phyloP scores from a whole-genome alignment of 345 rosid species.

The Salix exigua region DNA sequence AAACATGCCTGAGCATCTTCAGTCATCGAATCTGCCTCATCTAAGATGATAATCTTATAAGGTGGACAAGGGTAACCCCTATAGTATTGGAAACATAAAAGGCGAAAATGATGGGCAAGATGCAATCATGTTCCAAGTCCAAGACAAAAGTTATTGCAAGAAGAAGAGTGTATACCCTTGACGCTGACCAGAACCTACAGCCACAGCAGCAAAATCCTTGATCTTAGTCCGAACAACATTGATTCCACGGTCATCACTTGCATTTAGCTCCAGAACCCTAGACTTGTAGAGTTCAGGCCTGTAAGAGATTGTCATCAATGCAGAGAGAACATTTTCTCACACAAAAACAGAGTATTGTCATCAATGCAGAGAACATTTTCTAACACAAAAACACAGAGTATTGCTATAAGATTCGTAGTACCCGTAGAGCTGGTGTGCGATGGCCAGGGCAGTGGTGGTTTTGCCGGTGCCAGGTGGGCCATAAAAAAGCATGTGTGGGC shows the following conservation, averaged over 20 bases:
- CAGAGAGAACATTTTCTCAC: neutral
- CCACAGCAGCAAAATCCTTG: conserved; percentile 90
- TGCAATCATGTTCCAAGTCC: neutral
- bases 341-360: neutral
- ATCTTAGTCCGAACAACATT: conserved; percentile 95
- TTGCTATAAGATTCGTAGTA: conserved; percentile 14
- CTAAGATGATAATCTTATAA: conserved; percentile 80
- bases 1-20: conserved; percentile 95
- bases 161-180: conserved; percentile 47
- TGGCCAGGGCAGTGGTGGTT: conserved; percentile 94
- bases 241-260: conserved; percentile 97
- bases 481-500: conserved; percentile 95
- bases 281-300: conserved; percentile 93
- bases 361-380: neutral
- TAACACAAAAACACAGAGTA: neutral
- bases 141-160: neutral
- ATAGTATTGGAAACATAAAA: conserved; percentile 17
- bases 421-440: conserved; percentile 93
- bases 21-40: conserved; percentile 98
- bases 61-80: conserved; percentile 94
- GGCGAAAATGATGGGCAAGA: neutral
- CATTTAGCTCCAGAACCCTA: conserved; percentile 93
- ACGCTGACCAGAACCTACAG: conserved; percentile 69
- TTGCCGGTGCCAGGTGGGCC: conserved; percentile 98
- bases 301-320: conserved; percentile 15